Evolutionary conservation across 495 filamentous ascomycete genomes (phyloP), one percentile per base, ranked within the genome.

Genomic region (Penicillium waksmanii): DNA sequence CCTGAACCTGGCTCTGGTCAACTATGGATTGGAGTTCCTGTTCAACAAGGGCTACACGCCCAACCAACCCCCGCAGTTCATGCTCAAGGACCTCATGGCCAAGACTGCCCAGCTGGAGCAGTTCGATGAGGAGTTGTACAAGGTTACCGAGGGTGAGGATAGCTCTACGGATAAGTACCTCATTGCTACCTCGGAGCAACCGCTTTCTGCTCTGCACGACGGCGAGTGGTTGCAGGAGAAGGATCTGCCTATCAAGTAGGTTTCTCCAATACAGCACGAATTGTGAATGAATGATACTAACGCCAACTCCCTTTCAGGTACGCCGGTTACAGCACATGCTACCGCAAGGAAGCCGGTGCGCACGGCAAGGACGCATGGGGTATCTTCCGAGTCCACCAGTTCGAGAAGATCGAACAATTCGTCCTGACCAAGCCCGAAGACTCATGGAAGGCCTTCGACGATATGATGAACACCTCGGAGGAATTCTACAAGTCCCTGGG

Each of bases 341-440:
- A 96, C 74, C 85, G 95, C 44, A 93, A 96, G 79, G 95, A 98
- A 72, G 95, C 95, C 35, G 95, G 95, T 48, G 75, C 84, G 18
- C 93, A 97, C 68, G 95, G 95, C 36, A 92, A 91, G 75, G 95
- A 98, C 68, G 94, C 96, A 5, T 98, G 95, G 95, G 95, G 95
- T 53, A 91, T 98, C 62, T 98, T 97, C 82, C 88, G 95, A 66
- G 93, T 98, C 42, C 95, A 98, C 75, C 94, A 98, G 69, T 98
- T 98, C 68, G 95, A 97, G 75, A 98, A 98, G 86, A 84, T 96
- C 50, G 93, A 98, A 70, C 94, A 98, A 80, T 98, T 98, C 64
- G 83, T 97, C 62, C 82, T 97, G 64, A 93, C 92, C 17, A 92
- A 96, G 66, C 96, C 95, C 0, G 96, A 98, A 71, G 89, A 96